Conservation (phyloP, 75 land plant genomes). For the Picea glauca region DNA sequence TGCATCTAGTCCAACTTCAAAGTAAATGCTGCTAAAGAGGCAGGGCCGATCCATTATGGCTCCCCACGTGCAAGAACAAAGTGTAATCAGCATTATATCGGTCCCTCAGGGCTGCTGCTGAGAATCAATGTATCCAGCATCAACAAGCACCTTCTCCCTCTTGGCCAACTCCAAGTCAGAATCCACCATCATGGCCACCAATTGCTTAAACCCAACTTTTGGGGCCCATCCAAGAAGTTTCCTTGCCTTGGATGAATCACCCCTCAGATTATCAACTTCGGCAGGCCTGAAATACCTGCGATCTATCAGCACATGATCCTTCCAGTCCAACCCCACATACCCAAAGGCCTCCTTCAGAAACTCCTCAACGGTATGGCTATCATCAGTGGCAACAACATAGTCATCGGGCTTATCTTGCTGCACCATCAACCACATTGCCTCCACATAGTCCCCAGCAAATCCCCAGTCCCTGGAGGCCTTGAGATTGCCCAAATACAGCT, state of each 20-base stretch:
- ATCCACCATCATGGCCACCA: slow-evolving; percentile 98
- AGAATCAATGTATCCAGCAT: slow-evolving; percentile 85
- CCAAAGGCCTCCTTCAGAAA: slow-evolving; percentile 83
- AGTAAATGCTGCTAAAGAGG: neutral
- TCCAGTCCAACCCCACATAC: slow-evolving; percentile 88
- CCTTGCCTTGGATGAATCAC: slow-evolving; percentile 80
- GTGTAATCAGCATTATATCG: neutral
- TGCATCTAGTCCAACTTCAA: neutral
- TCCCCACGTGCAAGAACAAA: neutral
- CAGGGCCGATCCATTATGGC: neutral
- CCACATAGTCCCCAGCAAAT: slow-evolving; percentile 94
- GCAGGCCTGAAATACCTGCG: slow-evolving; percentile 92
- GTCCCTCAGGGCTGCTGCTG: slow-evolving; percentile 85
- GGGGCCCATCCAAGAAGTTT: slow-evolving; percentile 81
- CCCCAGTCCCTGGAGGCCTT: slow-evolving; percentile 95
- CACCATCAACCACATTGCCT: slow-evolving; percentile 98
- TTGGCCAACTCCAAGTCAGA: slow-evolving; percentile 81
- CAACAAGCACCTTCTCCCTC: slow-evolving; percentile 94
- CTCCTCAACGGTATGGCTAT: slow-evolving; percentile 92
- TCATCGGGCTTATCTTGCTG: slow-evolving; percentile 95
- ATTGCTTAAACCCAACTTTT: slow-evolving; percentile 71
- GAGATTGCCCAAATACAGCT: slow-evolving; percentile 83
- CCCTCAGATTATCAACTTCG: slow-evolving; percentile 89
- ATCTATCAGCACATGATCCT: slow-evolving; percentile 87
- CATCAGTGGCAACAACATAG: slow-evolving; percentile 95